Percentiles rank a stretch among this genome's conserved stretches.
Conservation (phyloP, 2,329 filamentous ascomycete species). For the Aspergillus niger region DNA sequence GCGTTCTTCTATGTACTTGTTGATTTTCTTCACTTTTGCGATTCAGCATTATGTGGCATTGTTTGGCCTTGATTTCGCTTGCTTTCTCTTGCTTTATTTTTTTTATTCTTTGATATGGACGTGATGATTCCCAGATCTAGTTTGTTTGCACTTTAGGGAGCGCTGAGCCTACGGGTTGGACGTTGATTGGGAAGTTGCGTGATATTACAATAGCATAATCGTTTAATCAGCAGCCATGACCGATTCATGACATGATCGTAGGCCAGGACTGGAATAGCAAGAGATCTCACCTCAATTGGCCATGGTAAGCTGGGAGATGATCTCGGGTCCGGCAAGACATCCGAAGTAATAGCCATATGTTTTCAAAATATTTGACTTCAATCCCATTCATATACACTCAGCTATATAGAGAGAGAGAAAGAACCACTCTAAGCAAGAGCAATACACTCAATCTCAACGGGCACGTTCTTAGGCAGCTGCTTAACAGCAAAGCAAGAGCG, state of each 20-base stretch:
- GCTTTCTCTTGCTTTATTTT: no score
- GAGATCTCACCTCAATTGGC: not conserved
- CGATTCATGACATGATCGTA: not conserved
- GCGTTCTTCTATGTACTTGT: slow-evolving; percentile 11
- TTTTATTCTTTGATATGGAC: slow-evolving; percentile 4
- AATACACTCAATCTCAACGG: slow-evolving; percentile 67
- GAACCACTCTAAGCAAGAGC: slow-evolving; percentile 49
- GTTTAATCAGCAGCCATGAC: slow-evolving; percentile 2
- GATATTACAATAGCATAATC: not conserved
- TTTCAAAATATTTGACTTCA: no score
- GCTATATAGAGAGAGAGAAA: no score
- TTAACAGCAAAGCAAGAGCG: slow-evolving; percentile 65
- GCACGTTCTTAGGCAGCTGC: slow-evolving; percentile 64
- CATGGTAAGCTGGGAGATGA: not conserved
- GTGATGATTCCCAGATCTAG: slow-evolving; percentile 18
- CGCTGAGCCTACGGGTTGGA: not conserved
- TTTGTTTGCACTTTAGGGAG: slow-evolving; percentile 4
- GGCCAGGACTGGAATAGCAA: not conserved
- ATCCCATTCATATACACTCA: no score
- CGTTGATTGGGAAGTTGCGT: slow-evolving; percentile 1
- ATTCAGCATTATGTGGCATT: slow-evolving; percentile 11
- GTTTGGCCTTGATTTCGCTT: not conserved
- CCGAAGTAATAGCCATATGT: no score
- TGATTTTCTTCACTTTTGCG: not conserved
- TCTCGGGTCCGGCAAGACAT: not conserved